Percentiles rank a stretch among this genome's conserved stretches.
Conservation (phyloP, 1,139 yeast genomes). For the Pichia sp. region DNA sequence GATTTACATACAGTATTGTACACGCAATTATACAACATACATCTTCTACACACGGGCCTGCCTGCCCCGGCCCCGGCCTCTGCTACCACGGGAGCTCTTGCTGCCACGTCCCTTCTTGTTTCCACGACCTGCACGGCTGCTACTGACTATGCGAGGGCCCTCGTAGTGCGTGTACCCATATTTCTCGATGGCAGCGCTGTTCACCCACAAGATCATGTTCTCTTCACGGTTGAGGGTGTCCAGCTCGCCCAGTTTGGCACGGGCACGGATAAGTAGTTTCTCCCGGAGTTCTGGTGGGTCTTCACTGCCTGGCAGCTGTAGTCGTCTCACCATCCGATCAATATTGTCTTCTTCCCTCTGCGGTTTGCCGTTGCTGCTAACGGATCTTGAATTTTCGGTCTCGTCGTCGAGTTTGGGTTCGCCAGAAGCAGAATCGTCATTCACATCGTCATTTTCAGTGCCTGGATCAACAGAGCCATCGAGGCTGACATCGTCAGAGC, state of each 20-base stretch:
- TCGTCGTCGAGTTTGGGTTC: neutral
- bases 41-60: neutral
- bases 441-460: constrained; percentile 1
- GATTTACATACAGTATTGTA: neutral
- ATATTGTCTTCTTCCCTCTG: neutral
- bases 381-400: neutral
- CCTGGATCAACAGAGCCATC: neutral
- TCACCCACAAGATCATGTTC: constrained; percentile 44
- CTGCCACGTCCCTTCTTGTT: constrained; percentile 2
- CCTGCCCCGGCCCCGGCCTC: neutral
- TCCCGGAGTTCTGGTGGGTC: constrained; percentile 1
- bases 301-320: neutral
- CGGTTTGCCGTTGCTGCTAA: neutral
- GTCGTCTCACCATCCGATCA: constrained; percentile 2
- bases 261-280: constrained; percentile 6
- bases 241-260: neutral
- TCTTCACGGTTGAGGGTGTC: constrained; percentile 10
- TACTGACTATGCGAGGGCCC: constrained; percentile 34
- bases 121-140: constrained; percentile 11
- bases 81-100: constrained; percentile 1
- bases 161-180: constrained; percentile 54
- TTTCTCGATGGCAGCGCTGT: constrained; percentile 49
- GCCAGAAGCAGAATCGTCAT: constrained; percentile 6
- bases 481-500: neutral
- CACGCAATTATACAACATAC: neutral